A percentile compares a stretch with the other conserved stretches of the same genome.
Conservation (phyloP, 495 filamentous ascomycete species). For the Neurospora sp. region DNA sequence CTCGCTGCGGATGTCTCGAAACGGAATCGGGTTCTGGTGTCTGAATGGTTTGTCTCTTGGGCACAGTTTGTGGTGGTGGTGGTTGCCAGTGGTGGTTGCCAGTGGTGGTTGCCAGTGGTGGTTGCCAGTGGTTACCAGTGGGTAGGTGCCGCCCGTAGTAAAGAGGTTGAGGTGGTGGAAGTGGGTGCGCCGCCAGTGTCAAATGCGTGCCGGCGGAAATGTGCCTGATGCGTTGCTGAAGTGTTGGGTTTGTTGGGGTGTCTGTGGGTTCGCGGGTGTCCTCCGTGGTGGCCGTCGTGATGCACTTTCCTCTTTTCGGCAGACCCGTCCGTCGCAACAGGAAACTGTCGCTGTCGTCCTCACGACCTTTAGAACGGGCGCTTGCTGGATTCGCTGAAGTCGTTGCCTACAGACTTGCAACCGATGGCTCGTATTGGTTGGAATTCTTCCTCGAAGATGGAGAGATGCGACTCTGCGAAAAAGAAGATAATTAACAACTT, state of each 20-base stretch:
- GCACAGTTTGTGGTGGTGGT: not conserved
- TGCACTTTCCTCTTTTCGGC: slow-evolving; percentile 22
- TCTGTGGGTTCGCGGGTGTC: not conserved
- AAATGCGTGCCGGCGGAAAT: not conserved
- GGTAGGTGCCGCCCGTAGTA: not conserved
- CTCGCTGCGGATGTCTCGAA: slow-evolving; percentile 1
- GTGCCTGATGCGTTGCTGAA: not conserved
- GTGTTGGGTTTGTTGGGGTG: slow-evolving; percentile 2
- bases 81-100: too few species aligned
- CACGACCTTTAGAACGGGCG: slow-evolving; percentile 7
- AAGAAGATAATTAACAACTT: not conserved
- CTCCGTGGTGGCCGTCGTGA: slow-evolving; percentile 1
- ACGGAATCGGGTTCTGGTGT: slow-evolving; percentile 2
- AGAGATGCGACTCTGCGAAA: not conserved
- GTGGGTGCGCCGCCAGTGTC: not conserved
- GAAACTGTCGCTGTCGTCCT: slow-evolving; percentile 5
- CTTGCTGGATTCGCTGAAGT: slow-evolving; percentile 10
- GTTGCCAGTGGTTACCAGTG: not conserved
- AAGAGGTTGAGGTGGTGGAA: not conserved
- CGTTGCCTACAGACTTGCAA: not conserved
- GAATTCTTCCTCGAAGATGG: not conserved
- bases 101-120: not conserved
- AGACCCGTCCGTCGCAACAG: slow-evolving; percentile 9
- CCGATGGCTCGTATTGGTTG: not conserved
- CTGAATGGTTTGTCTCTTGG: not conserved